A percentile compares a stretch with the other conserved stretches of the same genome.
phyloP scores from a whole-genome alignment of 805 yeast genomes.

The Schwanniomyces pseudopolymorphus region DNA sequence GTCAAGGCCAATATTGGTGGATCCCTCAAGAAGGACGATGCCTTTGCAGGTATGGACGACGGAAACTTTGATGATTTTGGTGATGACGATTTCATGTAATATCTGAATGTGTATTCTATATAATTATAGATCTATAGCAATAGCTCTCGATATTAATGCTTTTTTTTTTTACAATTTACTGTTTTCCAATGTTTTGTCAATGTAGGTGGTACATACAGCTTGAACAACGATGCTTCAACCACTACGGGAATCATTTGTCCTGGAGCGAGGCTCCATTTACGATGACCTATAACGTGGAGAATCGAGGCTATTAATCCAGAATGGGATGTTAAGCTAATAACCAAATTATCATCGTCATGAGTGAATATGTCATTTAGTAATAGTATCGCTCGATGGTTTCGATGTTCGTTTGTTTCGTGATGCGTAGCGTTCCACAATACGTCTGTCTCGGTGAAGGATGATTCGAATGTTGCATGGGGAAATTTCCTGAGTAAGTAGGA shows the following conservation, averaged over 20 bases:
- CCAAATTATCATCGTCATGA: constrained; percentile 12
- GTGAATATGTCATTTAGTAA: constrained; percentile 27
- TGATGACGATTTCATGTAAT: constrained; percentile 82
- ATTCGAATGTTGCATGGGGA: constrained; percentile 24
- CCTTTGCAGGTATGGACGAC: constrained; percentile 53
- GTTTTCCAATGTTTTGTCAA: constrained; percentile 1
- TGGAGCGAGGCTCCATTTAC: constrained; percentile 20
- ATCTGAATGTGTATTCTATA: constrained; percentile 1
- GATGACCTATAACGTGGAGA: constrained; percentile 23
- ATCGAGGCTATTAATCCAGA: constrained; percentile 27
- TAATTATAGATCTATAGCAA: not conserved
- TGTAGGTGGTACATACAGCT: not conserved
- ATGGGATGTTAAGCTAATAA: constrained; percentile 29
- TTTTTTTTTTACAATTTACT: not conserved
- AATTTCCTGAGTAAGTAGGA: constrained; percentile 17
- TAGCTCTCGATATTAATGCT: not conserved
- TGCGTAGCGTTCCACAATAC: constrained; percentile 19
- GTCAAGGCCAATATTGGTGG: constrained; percentile 58
- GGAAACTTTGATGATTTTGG: constrained; percentile 58
- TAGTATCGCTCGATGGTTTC: constrained; percentile 23
- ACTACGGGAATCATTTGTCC: constrained; percentile 32
- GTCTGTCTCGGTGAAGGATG: constrained; percentile 23
- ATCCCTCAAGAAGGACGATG: constrained; percentile 64
- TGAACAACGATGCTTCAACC: constrained; percentile 6
- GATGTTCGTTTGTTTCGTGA: constrained; percentile 26